phyloP scores from a whole-genome alignment of 2,329 filamentous ascomycete species.

The Gaeumannomyces sp. region DNA sequence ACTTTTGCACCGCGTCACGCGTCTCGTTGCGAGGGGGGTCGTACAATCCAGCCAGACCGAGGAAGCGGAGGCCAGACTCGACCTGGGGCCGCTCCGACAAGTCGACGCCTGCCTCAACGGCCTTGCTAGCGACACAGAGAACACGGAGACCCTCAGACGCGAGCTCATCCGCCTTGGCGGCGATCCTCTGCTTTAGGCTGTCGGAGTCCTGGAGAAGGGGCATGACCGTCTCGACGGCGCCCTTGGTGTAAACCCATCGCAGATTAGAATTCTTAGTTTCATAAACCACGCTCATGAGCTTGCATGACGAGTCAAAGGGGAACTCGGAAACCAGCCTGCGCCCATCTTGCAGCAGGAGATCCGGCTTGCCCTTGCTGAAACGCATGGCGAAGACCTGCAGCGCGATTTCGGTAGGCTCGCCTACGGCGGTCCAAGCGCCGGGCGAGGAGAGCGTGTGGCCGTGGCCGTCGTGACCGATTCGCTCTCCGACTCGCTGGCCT shows the following conservation, averaged over 20 bases:
- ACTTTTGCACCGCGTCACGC: slow-evolving; percentile 51
- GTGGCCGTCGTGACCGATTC: slow-evolving; percentile 34
- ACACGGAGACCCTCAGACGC: slow-evolving; percentile 61
- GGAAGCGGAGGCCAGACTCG: slow-evolving; percentile 53
- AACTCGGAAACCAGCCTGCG: slow-evolving; percentile 39
- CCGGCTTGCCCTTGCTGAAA: slow-evolving; percentile 48
- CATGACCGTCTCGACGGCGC: slow-evolving; percentile 52
- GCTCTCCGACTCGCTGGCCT: slow-evolving; percentile 16
- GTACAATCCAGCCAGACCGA: slow-evolving; percentile 67
- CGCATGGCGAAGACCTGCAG: slow-evolving; percentile 61
- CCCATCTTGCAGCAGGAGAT: slow-evolving; percentile 29
- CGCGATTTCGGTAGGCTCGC: slow-evolving; percentile 64
- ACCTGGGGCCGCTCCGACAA: slow-evolving; percentile 37
- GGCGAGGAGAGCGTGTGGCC: slow-evolving; percentile 40
- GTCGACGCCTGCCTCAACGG: slow-evolving; percentile 23
- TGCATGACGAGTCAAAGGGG: slow-evolving; percentile 59
- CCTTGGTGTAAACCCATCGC: slow-evolving; percentile 38
- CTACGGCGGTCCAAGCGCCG: slow-evolving; percentile 51
- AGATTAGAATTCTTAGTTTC: background rate
- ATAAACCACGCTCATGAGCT: slow-evolving; percentile 57
- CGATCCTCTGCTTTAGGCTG: slow-evolving; percentile 38
- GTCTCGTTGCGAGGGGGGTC: slow-evolving; percentile 66
- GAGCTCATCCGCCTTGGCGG: slow-evolving; percentile 46
- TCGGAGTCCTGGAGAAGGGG: slow-evolving; percentile 44
- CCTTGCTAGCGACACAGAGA: slow-evolving; percentile 55